Percentiles rank a stretch among this genome's conserved stretches.
phyloP scores from a whole-genome alignment of 805 yeast genomes.

The Priceomyces medius region DNA sequence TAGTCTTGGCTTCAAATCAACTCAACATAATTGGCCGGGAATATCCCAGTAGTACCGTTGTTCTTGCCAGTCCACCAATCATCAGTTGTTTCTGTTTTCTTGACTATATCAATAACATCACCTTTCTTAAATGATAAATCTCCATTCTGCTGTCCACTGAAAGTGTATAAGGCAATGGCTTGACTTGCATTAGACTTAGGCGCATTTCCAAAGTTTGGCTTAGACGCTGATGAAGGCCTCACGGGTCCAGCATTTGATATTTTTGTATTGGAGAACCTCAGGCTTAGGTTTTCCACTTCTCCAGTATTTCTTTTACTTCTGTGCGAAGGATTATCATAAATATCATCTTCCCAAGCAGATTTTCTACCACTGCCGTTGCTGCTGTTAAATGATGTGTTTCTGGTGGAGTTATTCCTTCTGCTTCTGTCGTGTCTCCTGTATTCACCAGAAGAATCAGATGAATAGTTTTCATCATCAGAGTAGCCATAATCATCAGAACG shows the following conservation, averaged over 20 bases:
- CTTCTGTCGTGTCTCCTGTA: slow-evolving; percentile 6
- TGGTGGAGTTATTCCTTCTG: slow-evolving; percentile 12
- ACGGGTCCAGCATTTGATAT: slow-evolving; percentile 28
- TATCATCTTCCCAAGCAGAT: slow-evolving; percentile 81
- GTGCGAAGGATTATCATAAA: slow-evolving; percentile 57
- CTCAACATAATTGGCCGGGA: slow-evolving; percentile 97
- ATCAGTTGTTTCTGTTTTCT: slow-evolving; percentile 83
- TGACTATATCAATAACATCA: slow-evolving; percentile 82
- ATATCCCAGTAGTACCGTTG: slow-evolving; percentile 83
- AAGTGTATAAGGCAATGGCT: slow-evolving; percentile 86
- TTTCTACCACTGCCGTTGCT: slow-evolving; percentile 21
- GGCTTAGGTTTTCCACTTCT: slow-evolving; percentile 34
- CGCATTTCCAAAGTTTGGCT: slow-evolving; percentile 40
- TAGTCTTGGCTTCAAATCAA: slow-evolving; percentile 42
- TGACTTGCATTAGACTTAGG: slow-evolving; percentile 53
- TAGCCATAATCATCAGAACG: slow-evolving; percentile 29
- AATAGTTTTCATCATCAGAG: slow-evolving; percentile 37
- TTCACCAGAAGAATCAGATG: slow-evolving; percentile 38
- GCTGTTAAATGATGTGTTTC: slow-evolving; percentile 10
- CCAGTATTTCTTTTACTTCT: slow-evolving; percentile 28
- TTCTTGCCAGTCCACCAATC: slow-evolving; percentile 99
- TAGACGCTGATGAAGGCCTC: slow-evolving; percentile 39
- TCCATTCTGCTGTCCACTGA: slow-evolving; percentile 91
- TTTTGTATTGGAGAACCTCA: slow-evolving; percentile 34
- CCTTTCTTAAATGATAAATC: slow-evolving; percentile 93